Base-by-base conservation (phyloP, 768 basidiomycete species). In the Leucogyrophana mollusca region DNA sequence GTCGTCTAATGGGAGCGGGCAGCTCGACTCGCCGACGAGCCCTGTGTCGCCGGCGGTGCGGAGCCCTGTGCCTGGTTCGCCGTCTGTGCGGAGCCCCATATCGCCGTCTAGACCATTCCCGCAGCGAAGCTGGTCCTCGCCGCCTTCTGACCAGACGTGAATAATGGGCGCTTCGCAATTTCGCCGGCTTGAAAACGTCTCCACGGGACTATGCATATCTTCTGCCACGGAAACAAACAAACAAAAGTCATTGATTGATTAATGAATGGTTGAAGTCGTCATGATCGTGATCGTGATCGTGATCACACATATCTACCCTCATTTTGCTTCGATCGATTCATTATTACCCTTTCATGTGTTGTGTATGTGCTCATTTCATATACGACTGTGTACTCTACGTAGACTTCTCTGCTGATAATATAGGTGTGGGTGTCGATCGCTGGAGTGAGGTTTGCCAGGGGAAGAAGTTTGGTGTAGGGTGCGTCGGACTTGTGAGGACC, bases 1-100 rank as follows among this genome's bases (percentile, higher is more conserved):
- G 1, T 72, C 75, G 33, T 44, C 45, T 4, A 43, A 45, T 23
- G n/a, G n/a, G n/a, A 36, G 43, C 22, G 39, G n/a, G 25, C 14
- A 32, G 17, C 45, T 45, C 21, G 33, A 10, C n/a, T 42, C 41
- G 18, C 43, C 37, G 17, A 30, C 27, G 27, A 30, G 27, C 27
- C 6, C 27, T 6, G 27, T 13, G 6, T 7, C 27, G 13, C 27
- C 13, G 27, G 13, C 18, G 36, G 23, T 46, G 24, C 34, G 23
- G 21, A 42, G 32, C 32, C 34, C 43, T 14, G 25, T 45, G 25
- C 16, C 41, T 34, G 27, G 13, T 21, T 24, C 41, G n/a, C 4
- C 40, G 16, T 25, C 30, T 23, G 16, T 30, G 7, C 6, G 13
- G 27, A 30, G 27, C 13, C 27, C 27, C 27, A 30, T 13, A 6